These are phyloP conservation scores for Volvariella volvacea DNA, from an alignment of 1,284 basidiomycete genomes.

Conservation along the genomic window DNA sequence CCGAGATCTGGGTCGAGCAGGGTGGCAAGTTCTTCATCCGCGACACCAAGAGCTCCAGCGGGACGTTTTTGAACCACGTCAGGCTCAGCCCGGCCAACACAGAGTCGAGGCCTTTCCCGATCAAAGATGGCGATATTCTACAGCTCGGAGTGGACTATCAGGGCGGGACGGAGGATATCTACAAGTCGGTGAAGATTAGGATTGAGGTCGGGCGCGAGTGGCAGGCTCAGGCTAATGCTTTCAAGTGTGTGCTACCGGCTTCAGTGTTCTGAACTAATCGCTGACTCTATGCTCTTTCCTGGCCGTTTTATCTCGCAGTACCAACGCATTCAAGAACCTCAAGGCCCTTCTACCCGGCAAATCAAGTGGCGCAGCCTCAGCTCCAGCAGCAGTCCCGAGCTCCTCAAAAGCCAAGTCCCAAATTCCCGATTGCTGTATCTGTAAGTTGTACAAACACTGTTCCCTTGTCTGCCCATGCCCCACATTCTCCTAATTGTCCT, in stretches of 20 bases:
- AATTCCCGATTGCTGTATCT: slow-evolving; percentile 93
- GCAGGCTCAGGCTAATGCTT: slow-evolving; percentile 85
- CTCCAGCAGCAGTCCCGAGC: slow-evolving; percentile 17
- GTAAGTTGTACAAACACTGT: too few species aligned
- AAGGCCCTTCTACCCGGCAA: slow-evolving; percentile 44
- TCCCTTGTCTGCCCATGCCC: too few species aligned
- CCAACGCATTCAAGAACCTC: slow-evolving; percentile 77
- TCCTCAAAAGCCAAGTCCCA: slow-evolving; percentile 28
- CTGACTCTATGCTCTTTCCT: slow-evolving; percentile 8
- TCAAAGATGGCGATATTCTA: slow-evolving; percentile 93
- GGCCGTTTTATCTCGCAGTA: slow-evolving; percentile 31
- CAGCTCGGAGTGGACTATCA: slow-evolving; percentile 99
- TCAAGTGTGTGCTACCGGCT: slow-evolving; percentile 79
- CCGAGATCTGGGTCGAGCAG: slow-evolving; percentile 83
- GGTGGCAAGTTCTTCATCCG: slow-evolving; percentile 77
- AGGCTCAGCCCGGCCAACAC: slow-evolving; percentile 80
- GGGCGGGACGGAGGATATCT: slow-evolving; percentile 95
- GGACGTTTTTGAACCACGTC: slow-evolving; percentile 96
- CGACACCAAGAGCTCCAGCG: slow-evolving; percentile 87
- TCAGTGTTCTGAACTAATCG: too few species aligned
- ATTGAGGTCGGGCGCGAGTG: slow-evolving; percentile 89
- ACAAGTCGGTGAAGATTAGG: slow-evolving; percentile 96
- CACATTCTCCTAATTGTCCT: background rate
- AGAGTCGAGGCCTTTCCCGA: slow-evolving; percentile 71
- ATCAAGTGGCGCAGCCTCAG: slow-evolving; percentile 8